phyloP scores from a whole-genome alignment of 768 basidiomycete species.

The Tylopilus subfusipes region DNA sequence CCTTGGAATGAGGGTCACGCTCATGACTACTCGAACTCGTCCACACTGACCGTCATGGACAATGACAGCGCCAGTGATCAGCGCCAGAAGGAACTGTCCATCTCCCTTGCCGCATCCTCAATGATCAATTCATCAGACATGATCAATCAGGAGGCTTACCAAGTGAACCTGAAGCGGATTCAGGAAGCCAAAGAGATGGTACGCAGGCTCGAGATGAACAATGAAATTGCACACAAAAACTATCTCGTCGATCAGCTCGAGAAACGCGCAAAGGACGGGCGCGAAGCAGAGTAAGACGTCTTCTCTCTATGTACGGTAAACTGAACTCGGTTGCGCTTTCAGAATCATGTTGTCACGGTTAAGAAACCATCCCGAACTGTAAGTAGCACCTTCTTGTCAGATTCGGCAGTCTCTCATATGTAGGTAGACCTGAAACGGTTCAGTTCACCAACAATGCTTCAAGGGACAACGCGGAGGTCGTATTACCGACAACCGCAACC shows the following conservation, averaged over 20 bases:
- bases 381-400: slow-evolving; percentile 2
- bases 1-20: neutral
- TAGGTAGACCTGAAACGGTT: slow-evolving; percentile 13
- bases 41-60: slow-evolving; percentile 17
- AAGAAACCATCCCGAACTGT: slow-evolving; percentile 13
- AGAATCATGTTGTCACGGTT: slow-evolving; percentile 24
- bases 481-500: slow-evolving; percentile 34
- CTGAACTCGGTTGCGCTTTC: neutral
- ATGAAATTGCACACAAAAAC: slow-evolving; percentile 40
- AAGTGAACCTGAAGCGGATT: slow-evolving; percentile 24
- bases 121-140: slow-evolving; percentile 24
- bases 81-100: slow-evolving; percentile 6
- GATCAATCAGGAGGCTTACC: slow-evolving; percentile 20
- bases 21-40: too few relatives aligned
- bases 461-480: slow-evolving; percentile 15
- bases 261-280: slow-evolving; percentile 40
- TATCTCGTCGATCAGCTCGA: slow-evolving; percentile 34
- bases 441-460: slow-evolving; percentile 13
- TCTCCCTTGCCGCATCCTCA: slow-evolving; percentile 22
- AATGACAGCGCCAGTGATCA: slow-evolving; percentile 8
- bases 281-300: slow-evolving; percentile 42
- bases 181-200: slow-evolving; percentile 31
- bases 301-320: neutral
- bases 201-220: slow-evolving; percentile 33
- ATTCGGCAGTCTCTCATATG: neutral